These are phyloP conservation scores for Metschnikowia kofuensis DNA, from an alignment of 805 yeast species.

Conservation along the genomic window DNA sequence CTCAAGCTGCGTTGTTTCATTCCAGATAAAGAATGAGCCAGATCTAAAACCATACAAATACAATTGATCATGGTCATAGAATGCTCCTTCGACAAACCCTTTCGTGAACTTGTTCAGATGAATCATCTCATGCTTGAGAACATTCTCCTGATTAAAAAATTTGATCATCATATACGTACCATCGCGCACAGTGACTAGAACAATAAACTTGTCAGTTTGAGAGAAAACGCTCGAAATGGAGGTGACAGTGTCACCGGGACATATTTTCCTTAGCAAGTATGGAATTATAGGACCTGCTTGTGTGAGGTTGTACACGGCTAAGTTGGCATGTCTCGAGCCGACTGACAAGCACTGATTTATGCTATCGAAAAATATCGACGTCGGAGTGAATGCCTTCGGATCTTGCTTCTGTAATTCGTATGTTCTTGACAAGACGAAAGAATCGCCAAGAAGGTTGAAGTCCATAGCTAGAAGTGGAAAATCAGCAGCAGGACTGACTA, in stretches of 20 bases:
- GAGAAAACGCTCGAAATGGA: conserved; percentile 42
- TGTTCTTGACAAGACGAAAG: conserved; percentile 20
- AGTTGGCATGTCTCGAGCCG: conserved; percentile 70
- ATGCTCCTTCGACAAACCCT: conserved; percentile 81
- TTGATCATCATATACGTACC: conserved; percentile 52
- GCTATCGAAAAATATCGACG: conserved; percentile 49
- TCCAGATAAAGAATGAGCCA: conserved; percentile 73
- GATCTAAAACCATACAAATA: conserved; percentile 81
- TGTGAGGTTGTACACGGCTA: conserved; percentile 51
- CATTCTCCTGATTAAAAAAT: conserved; percentile 16
- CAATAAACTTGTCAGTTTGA: conserved; percentile 14
- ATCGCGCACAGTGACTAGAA: conserved; percentile 59
- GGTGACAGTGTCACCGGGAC: conserved; percentile 69
- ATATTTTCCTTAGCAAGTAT: conserved; percentile 35
- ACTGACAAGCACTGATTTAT: conserved; percentile 45
- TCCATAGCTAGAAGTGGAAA: conserved; percentile 48
- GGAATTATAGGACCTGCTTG: conserved; percentile 15
- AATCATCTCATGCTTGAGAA: conserved; percentile 23
- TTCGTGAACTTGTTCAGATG: conserved; percentile 64
- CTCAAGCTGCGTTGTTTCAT: conserved; percentile 74
- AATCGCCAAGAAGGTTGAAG: conserved; percentile 20
- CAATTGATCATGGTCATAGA: conserved; percentile 41
- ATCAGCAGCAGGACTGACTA: conserved; percentile 68
- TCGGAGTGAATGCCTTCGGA: conserved; percentile 19
- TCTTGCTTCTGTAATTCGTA: conserved; percentile 23